Evolutionary conservation across 352 stramenopile species (phyloP).

Genomic region (Phytophthora macrochlamydospora): DNA sequence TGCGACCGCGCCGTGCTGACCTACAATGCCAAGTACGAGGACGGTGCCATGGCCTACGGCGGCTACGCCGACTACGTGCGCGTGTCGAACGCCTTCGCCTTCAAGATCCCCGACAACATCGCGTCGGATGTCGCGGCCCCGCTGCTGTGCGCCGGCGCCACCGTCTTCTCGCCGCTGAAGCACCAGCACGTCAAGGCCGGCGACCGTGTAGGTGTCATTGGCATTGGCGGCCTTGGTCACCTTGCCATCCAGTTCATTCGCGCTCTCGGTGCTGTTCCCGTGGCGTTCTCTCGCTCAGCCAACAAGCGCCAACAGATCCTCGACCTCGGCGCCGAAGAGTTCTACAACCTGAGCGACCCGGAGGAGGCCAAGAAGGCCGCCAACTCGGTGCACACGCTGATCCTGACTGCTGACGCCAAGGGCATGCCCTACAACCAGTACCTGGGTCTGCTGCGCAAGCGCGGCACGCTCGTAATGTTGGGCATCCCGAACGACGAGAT

Average conservation of each 20-base stretch:
- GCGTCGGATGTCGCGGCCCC: slow-evolving; percentile 49
- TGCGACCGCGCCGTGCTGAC: slow-evolving; percentile 58
- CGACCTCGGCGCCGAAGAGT: slow-evolving; percentile 66
- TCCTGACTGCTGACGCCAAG: slow-evolving; percentile 73
- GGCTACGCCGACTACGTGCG: slow-evolving; percentile 83
- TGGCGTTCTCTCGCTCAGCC: slow-evolving; percentile 61
- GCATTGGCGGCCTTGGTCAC: slow-evolving; percentile 86
- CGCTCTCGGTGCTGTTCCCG: slow-evolving; percentile 56
- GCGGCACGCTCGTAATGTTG: slow-evolving; percentile 73
- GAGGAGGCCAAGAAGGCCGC: slow-evolving; percentile 39
- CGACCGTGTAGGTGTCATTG: slow-evolving; percentile 71
- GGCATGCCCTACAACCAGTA: slow-evolving; percentile 61
- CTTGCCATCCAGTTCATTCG: slow-evolving; percentile 84
- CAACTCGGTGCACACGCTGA: slow-evolving; percentile 64
- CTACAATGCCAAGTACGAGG: slow-evolving; percentile 57
- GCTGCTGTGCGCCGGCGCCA: slow-evolving; percentile 85
- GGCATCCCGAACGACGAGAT: slow-evolving; percentile 70
- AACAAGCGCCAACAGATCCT: slow-evolving; percentile 82
- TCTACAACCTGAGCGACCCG: slow-evolving; percentile 56
- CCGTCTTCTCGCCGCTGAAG: slow-evolving; percentile 77
- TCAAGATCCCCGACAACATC: slow-evolving; percentile 69
- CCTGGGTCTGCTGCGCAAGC: slow-evolving; percentile 55
- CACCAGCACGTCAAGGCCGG: slow-evolving; percentile 54
- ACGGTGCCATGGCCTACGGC: slow-evolving; percentile 53
- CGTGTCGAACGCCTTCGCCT: slow-evolving; percentile 64